Conservation (phyloP, 495 filamentous ascomycete genomes). For the Penicillium crystallinum region DNA sequence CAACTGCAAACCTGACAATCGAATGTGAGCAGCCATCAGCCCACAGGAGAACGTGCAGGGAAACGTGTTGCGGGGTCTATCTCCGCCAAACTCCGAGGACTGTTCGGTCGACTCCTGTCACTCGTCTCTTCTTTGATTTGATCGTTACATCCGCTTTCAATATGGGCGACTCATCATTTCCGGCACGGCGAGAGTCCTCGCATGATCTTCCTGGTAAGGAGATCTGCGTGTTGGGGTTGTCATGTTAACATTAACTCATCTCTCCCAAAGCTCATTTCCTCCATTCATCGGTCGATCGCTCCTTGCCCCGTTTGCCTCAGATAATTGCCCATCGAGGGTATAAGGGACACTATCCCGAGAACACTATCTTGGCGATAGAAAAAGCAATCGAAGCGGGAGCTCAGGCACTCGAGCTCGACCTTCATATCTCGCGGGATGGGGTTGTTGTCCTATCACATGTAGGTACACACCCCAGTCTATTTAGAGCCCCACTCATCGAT, state of each 20-base stretch:
- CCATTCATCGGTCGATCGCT: constrained; percentile 4
- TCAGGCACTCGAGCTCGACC: constrained; percentile 81
- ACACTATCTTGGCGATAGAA: constrained; percentile 73
- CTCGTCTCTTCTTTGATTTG: neutral
- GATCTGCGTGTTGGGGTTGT: neutral
- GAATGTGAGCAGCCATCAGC: neutral
- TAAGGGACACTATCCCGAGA: constrained; percentile 76
- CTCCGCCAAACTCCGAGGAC: constrained; percentile 17
- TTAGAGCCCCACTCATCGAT: constrained; percentile 3
- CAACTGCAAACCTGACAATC: neutral
- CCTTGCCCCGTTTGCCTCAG: constrained; percentile 47
- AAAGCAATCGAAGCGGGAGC: constrained; percentile 67
- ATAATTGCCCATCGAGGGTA: constrained; percentile 84
- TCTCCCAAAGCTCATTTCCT: constrained; percentile 13
- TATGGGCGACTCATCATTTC: neutral
- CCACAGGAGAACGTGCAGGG: neutral
- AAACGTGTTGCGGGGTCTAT: neutral
- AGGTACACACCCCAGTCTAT: constrained; percentile 17
- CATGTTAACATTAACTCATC: neutral
- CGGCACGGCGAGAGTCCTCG: neutral
- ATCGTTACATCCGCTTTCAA: neutral
- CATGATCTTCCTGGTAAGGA: constrained; percentile 8
- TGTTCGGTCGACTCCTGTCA: neutral
- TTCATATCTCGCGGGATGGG: constrained; percentile 76
- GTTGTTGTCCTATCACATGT: constrained; percentile 84